A percentile compares a stretch with the other conserved stretches of the same genome.
Evolutionary conservation across 257 asterid genomes (phyloP).

Genomic region (Forsythia viridissima): DNA sequence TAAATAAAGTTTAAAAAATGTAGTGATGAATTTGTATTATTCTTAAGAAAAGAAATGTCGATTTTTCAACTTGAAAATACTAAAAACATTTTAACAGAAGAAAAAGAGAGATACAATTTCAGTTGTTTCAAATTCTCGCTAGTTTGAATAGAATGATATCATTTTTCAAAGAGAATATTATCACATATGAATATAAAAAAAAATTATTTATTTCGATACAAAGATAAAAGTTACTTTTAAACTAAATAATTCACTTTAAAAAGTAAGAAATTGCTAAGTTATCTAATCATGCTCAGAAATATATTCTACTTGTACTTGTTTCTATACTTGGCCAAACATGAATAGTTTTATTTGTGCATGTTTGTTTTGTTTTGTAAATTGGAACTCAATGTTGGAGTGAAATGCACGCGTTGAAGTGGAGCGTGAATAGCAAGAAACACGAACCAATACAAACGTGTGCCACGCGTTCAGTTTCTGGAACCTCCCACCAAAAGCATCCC

Average conservation of each 20-base stretch:
- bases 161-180: too few relatives aligned
- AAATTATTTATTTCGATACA: too few relatives aligned
- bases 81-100: neutral
- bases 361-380: neutral
- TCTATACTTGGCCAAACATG: neutral
- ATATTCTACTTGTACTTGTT: neutral
- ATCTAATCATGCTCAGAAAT: neutral
- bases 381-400: neutral
- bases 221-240: too few relatives aligned
- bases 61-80: too few relatives aligned
- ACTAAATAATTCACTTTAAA: too few relatives aligned
- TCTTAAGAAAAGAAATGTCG: neutral
- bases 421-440: neutral
- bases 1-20: neutral
- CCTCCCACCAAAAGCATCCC: slow-evolving; percentile 35
- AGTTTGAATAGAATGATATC: too few relatives aligned
- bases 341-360: neutral
- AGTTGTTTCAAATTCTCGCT: too few relatives aligned
- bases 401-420: neutral
- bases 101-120: too few relatives aligned
- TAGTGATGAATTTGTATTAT: neutral
- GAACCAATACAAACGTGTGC: neutral
- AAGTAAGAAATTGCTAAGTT: too few relatives aligned
- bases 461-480: slow-evolving; percentile 57
- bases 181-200: too few relatives aligned